Evolutionary conservation across 2,329 filamentous ascomycete species (phyloP).

Genomic region (Trichoderma breve): DNA sequence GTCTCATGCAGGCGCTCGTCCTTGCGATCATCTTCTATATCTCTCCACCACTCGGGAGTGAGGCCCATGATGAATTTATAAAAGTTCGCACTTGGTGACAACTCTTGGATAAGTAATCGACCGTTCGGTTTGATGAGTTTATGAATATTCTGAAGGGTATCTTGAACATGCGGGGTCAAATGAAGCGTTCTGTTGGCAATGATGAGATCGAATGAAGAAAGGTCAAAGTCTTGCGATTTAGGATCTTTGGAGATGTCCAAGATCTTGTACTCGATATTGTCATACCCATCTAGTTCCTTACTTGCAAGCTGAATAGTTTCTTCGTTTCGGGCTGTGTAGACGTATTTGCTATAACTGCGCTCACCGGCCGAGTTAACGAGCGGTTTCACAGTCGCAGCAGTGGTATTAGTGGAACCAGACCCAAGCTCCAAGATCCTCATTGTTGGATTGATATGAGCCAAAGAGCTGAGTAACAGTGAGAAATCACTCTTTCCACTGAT

Average conservation of each 20-base stretch:
- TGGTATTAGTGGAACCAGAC: constrained; percentile 39
- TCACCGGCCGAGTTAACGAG: background rate
- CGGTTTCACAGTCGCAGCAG: constrained; percentile 26
- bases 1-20: background rate
- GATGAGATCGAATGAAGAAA: constrained; percentile 14
- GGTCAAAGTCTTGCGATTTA: constrained; percentile 16
- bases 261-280: constrained; percentile 21
- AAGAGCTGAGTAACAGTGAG: background rate
- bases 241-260: constrained; percentile 28
- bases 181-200: constrained; percentile 6
- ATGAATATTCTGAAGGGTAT: background rate
- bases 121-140: constrained; percentile 5
- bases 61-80: background rate
- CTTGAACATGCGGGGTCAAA: background rate
- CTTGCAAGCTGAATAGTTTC: constrained; percentile 27
- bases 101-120: constrained; percentile 6
- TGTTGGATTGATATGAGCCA: constrained; percentile 16
- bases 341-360: constrained; percentile 24
- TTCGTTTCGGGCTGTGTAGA: constrained; percentile 28
- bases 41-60: background rate
- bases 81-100: background rate
- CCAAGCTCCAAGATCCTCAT: constrained; percentile 31
- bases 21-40: background rate
- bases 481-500: background rate
- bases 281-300: constrained; percentile 22